These are phyloP conservation scores for Russula brevipes DNA, from an alignment of 768 basidiomycete species.

Conservation along the genomic window DNA sequence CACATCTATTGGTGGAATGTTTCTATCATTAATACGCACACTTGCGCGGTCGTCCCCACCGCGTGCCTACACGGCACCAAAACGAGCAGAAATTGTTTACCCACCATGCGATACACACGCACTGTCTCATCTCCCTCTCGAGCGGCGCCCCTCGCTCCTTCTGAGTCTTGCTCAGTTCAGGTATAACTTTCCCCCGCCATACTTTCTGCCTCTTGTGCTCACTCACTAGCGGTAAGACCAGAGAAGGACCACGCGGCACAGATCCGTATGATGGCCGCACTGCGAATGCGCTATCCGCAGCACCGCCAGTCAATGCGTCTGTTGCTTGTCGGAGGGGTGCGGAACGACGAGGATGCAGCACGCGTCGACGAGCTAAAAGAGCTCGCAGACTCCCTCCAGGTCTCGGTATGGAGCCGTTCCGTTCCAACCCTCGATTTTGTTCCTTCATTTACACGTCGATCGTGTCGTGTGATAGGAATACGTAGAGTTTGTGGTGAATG, in stretches of 20 bases:
- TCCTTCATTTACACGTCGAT: conserved; percentile 1
- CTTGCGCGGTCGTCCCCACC: conserved; percentile 1
- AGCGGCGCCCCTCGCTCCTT: conserved; percentile 55
- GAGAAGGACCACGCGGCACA: conserved; percentile 92
- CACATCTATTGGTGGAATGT: not conserved
- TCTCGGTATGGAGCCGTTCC: conserved; percentile 45
- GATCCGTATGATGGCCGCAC: conserved; percentile 56
- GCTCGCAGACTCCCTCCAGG: conserved; percentile 55
- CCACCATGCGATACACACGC: conserved; percentile 87
- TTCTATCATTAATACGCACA: not conserved
- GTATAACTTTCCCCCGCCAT: conserved; percentile 35
- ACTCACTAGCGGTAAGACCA: conserved; percentile 47
- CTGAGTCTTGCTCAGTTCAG: conserved; percentile 92
- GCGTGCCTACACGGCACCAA: conserved; percentile 16
- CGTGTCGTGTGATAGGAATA: conserved; percentile 43
- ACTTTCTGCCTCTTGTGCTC: not conserved
- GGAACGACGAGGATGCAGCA: conserved; percentile 69
- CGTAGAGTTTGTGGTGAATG: conserved; percentile 80
- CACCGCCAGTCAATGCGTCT: conserved; percentile 44
- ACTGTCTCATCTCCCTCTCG: conserved; percentile 53
- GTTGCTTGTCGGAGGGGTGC: conserved; percentile 76
- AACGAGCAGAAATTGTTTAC: conserved; percentile 57
- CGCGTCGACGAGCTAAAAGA: conserved; percentile 58
- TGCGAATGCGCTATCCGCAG: conserved; percentile 58
- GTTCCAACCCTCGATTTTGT: not conserved